Conservation (phyloP, 1,284 basidiomycete species). For the Lentinus polychrous region DNA sequence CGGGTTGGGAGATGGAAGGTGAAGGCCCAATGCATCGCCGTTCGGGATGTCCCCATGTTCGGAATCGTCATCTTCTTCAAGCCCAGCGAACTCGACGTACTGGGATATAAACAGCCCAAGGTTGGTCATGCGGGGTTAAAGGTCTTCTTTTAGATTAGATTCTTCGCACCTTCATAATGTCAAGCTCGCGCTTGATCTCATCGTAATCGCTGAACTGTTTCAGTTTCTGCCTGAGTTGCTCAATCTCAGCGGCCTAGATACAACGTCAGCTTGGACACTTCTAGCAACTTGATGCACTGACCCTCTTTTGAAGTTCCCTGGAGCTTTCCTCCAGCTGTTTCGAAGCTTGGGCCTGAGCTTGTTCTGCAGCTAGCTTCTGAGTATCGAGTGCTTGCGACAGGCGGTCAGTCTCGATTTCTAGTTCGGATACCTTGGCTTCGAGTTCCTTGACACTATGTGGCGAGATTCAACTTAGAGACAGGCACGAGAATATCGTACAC, state of each 20-base stretch:
- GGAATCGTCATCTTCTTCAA: slow-evolving; percentile 64
- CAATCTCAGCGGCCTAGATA: slow-evolving; percentile 53
- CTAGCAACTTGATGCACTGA: slow-evolving; percentile 18
- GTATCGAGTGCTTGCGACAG: slow-evolving; percentile 63
- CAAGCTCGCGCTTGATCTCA: slow-evolving; percentile 92
- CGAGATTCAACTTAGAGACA: neutral
- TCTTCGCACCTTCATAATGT: slow-evolving; percentile 92
- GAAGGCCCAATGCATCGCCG: slow-evolving; percentile 30
- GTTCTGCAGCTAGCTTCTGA: slow-evolving; percentile 54
- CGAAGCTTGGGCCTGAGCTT: slow-evolving; percentile 39
- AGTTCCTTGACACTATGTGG: slow-evolving; percentile 57
- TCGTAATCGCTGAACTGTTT: slow-evolving; percentile 83
- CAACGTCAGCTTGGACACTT: slow-evolving; percentile 2
- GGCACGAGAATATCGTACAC: slow-evolving; percentile 1
- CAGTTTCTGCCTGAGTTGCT: slow-evolving; percentile 59
- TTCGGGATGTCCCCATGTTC: slow-evolving; percentile 23
- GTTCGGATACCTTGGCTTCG: slow-evolving; percentile 64
- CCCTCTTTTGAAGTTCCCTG: slow-evolving; percentile 57
- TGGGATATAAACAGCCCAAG: slow-evolving; percentile 23
- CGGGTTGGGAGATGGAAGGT: slow-evolving; percentile 74
- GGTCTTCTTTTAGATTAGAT: too few species aligned
- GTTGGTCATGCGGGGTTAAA: neutral
- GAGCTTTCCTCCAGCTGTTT: slow-evolving; percentile 57
- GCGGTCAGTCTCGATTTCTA: slow-evolving; percentile 69
- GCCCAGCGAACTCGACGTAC: slow-evolving; percentile 90